Conservation (phyloP, 2,329 filamentous ascomycete species). For the Hypoxylon sp. region DNA sequence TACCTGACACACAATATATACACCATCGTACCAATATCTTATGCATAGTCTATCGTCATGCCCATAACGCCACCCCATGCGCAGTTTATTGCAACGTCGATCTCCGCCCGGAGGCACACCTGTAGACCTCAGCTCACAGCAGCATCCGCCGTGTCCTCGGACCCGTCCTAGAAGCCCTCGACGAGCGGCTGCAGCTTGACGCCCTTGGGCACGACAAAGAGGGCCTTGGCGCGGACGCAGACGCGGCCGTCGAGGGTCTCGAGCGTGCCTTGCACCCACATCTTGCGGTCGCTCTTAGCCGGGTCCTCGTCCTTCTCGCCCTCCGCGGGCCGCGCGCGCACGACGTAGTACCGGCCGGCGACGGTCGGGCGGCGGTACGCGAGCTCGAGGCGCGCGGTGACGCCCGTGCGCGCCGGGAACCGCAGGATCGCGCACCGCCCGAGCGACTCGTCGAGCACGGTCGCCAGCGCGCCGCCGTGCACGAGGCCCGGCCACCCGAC, state of each 20-base stretch:
- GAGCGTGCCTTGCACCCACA: constrained; percentile 61
- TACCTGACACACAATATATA: neutral
- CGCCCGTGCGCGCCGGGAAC: constrained; percentile 58
- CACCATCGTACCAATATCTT: neutral
- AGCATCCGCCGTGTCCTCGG: neutral
- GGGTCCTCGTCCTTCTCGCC: constrained; percentile 38
- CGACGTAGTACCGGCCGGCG: constrained; percentile 69
- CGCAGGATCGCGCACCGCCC: constrained; percentile 65
- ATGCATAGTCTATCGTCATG: neutral
- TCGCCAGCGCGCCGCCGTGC: constrained; percentile 75
- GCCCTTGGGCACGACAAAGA: constrained; percentile 66
- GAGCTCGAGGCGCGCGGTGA: constrained; percentile 66
- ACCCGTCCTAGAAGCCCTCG: constrained; percentile 48
- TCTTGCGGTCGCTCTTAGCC: constrained; percentile 54
- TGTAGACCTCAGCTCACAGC: neutral
- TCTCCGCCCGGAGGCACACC: no score
- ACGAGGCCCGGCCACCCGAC: constrained; percentile 75
- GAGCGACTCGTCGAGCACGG: constrained; percentile 72
- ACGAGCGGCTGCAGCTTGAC: constrained; percentile 51
- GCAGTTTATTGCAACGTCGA: neutral
- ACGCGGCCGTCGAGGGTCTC: constrained; percentile 63
- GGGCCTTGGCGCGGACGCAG: constrained; percentile 64
- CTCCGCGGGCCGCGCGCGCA: constrained; percentile 58
- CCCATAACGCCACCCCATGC: neutral
- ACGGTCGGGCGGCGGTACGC: constrained; percentile 68